phyloP scores from a whole-genome alignment of 192 early-diverging fungal genomes.

The Backusella liffmaniae region DNA sequence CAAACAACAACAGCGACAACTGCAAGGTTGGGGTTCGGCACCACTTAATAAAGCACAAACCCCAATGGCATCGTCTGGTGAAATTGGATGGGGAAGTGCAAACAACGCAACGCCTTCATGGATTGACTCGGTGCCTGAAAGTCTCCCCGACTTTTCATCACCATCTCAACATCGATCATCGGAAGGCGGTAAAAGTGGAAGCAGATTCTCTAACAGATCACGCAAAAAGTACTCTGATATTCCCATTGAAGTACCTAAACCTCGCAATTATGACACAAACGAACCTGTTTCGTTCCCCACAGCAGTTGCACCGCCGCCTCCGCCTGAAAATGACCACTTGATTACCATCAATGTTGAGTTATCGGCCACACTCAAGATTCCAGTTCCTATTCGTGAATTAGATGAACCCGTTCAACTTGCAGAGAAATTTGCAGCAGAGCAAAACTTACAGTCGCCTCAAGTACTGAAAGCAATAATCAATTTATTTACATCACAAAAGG shows the following conservation, averaged over 20 bases:
- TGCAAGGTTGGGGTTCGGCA: background rate
- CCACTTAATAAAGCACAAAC: background rate
- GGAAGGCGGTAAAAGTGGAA: background rate
- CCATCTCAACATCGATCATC: background rate
- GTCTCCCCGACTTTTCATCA: background rate
- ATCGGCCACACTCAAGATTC: background rate
- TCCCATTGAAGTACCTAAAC: slow-evolving; percentile 8
- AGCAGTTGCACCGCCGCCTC: background rate
- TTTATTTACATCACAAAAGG: background rate
- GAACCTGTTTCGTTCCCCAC: background rate
- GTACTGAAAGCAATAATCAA: background rate
- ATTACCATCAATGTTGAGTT: background rate
- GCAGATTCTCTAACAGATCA: slow-evolving; percentile 3
- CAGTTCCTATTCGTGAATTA: background rate
- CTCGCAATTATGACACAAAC: background rate
- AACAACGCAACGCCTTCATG: background rate
- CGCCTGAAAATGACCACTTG: background rate
- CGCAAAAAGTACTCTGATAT: slow-evolving; percentile 2
- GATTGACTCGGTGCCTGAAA: background rate
- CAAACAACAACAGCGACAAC: background rate
- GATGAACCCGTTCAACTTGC: background rate
- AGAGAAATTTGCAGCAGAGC: background rate
- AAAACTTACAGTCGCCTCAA: background rate
- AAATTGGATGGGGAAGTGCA: background rate
- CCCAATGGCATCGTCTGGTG: background rate